phyloP scores from a whole-genome alignment of 495 filamentous ascomycete genomes.

The Hamigera avellanea region DNA sequence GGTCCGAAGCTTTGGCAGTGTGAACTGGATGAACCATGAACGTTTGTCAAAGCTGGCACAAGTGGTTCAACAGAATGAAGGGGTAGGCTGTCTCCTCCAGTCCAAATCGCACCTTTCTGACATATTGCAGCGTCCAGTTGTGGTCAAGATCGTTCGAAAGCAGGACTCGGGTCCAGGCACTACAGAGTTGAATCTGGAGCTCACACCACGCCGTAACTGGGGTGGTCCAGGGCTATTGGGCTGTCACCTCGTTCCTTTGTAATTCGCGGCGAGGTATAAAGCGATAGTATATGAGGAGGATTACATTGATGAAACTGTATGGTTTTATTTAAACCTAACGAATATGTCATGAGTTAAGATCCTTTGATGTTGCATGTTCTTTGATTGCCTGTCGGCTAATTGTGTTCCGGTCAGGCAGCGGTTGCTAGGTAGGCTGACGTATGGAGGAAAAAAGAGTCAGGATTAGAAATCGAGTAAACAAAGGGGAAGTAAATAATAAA shows the following conservation, averaged over 20 bases:
- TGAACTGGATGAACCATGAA: constrained; percentile 75
- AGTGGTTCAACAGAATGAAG: constrained; percentile 77
- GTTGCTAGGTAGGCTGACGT: no score
- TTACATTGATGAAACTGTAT: no score
- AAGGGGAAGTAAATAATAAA: no score
- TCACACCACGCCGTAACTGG: constrained; percentile 71
- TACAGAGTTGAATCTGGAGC: constrained; percentile 50
- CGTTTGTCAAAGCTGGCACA: constrained; percentile 74
- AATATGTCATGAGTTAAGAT: constrained; percentile 8
- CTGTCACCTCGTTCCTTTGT: constrained; percentile 75
- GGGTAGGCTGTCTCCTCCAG: constrained; percentile 46
- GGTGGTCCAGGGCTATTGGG: constrained; percentile 80
- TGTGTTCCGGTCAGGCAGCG: no score
- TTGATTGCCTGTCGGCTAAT: neutral
- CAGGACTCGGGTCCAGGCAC: constrained; percentile 23
- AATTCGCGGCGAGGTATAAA: constrained; percentile 7
- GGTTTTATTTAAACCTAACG: neutral
- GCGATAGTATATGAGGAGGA: no score
- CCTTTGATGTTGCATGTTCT: neutral
- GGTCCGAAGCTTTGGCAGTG: constrained; percentile 72
- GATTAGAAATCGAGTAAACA: no score
- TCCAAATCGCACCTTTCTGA: constrained; percentile 4
- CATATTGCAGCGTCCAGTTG: constrained; percentile 41
- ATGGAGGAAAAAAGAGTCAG: no score
- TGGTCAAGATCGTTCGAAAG: constrained; percentile 56